phyloP scores from a whole-genome alignment of 2,329 filamentous ascomycete species.

The Aspergillus sp. region DNA sequence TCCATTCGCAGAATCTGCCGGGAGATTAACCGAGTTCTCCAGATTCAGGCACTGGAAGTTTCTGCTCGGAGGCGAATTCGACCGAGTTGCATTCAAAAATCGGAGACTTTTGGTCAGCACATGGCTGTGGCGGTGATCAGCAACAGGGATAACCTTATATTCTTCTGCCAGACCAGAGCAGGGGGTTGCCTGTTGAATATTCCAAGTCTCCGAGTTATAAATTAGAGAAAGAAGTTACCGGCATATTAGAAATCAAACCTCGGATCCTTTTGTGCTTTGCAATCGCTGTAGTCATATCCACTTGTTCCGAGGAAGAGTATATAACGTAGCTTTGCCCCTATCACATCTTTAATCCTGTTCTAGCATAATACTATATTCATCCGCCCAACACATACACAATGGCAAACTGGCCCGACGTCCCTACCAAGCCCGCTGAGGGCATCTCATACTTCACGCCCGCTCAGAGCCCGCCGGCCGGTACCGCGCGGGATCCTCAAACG shows the following conservation, averaged over 20 bases:
- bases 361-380: not conserved
- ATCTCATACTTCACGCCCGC: conserved; percentile 45
- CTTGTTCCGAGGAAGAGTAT: not conserved
- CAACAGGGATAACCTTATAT: not conserved
- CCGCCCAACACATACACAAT: not conserved
- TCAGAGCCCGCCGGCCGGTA: conserved; percentile 37
- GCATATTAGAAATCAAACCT: not conserved
- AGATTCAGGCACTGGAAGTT: not conserved
- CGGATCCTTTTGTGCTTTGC: not conserved
- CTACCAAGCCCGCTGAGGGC: conserved; percentile 38
- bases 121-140: not conserved
- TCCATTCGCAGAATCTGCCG: not conserved
- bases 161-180: not conserved
- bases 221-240: not conserved
- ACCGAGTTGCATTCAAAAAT: not conserved
- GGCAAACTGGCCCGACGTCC: conserved; percentile 26
- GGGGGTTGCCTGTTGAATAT: not conserved
- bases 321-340: not conserved
- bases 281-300: not conserved
- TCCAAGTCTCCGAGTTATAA: not conserved
- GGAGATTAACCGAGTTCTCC: not conserved
- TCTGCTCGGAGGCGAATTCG: not conserved
- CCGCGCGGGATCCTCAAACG: conserved; percentile 41
- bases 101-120: not conserved
- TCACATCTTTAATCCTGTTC: too few relatives aligned